Evolutionary conservation across 208 protist genomes (phyloP).

Genomic region (Crithidia sp.): DNA sequence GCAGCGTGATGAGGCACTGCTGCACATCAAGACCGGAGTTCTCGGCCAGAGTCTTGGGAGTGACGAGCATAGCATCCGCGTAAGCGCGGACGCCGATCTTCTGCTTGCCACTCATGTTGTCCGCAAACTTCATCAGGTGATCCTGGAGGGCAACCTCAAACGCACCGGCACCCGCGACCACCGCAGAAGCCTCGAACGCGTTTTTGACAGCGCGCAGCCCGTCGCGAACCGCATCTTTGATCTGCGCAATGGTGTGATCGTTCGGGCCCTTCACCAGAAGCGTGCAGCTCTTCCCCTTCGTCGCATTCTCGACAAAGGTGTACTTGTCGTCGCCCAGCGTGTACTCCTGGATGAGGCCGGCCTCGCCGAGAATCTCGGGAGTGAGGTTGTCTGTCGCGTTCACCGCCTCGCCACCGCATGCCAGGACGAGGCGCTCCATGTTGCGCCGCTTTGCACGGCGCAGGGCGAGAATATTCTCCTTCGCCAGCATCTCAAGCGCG

Average conservation of each 20-base stretch:
- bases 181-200: slow-evolving; percentile 93
- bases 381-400: slow-evolving; percentile 98
- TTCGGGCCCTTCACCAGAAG: slow-evolving; percentile 99
- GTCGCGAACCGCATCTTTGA: slow-evolving; percentile 99
- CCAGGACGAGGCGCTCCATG: slow-evolving; percentile 98
- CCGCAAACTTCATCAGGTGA: slow-evolving; percentile 93
- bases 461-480: slow-evolving; percentile 98
- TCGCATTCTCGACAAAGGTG: slow-evolving; percentile 99
- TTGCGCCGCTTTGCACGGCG: slow-evolving; percentile 99
- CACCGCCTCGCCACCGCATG: slow-evolving; percentile 98
- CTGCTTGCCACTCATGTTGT: slow-evolving; percentile 85
- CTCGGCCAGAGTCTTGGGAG: slow-evolving; percentile 98
- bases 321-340: slow-evolving; percentile 99
- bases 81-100: slow-evolving; percentile 99
- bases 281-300: slow-evolving; percentile 98
- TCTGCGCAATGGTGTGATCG: slow-evolving; percentile 99
- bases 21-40: slow-evolving; percentile 99
- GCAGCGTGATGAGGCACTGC: slow-evolving; percentile 96
- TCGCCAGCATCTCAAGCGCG: slow-evolving; percentile 99
- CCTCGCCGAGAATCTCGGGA: slow-evolving; percentile 94
- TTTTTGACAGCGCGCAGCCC: slow-evolving; percentile 99
- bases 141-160: slow-evolving; percentile 97
- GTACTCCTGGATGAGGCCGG: slow-evolving; percentile 98
- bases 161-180: slow-evolving; percentile 98
- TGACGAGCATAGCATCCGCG: slow-evolving; percentile 98